phyloP scores from a whole-genome alignment of 768 basidiomycete genomes.

The Tylopilus plumbeoviolaceoides region DNA sequence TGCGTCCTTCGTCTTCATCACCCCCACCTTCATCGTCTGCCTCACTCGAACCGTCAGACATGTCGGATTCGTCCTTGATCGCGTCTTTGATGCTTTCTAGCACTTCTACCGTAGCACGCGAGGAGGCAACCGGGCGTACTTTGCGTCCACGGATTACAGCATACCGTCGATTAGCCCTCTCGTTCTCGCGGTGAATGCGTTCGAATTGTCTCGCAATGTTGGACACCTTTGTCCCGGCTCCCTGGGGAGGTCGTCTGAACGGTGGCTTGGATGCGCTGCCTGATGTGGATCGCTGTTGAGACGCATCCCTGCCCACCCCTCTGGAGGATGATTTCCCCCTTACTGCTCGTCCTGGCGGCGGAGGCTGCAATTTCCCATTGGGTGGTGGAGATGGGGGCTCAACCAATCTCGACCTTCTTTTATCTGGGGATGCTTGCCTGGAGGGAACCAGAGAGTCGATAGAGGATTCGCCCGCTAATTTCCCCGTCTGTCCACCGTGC shows the following conservation, averaged over 20 bases:
- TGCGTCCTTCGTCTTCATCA: constrained; percentile 47
- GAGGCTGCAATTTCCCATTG: constrained; percentile 24
- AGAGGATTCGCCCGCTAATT: constrained; percentile 39
- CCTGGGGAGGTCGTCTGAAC: constrained; percentile 49
- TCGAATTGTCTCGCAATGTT: constrained; percentile 91
- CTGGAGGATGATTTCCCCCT: constrained; percentile 37
- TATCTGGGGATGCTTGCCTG: constrained; percentile 71
- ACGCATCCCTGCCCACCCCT: constrained; percentile 33
- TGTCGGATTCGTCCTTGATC: constrained; percentile 80
- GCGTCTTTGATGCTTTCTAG: constrained; percentile 89
- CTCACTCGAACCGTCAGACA: constrained; percentile 61
- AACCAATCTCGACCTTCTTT: constrained; percentile 39
- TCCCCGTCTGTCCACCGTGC: constrained; percentile 44
- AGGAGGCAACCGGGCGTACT: constrained; percentile 86
- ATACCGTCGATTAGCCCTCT: constrained; percentile 73
- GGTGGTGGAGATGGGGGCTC: constrained; percentile 33
- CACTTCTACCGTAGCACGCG: constrained; percentile 84
- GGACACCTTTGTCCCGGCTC: constrained; percentile 68
- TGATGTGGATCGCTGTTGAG: constrained; percentile 40
- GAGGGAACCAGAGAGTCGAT: constrained; percentile 60
- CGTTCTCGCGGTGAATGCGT: constrained; percentile 69
- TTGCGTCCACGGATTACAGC: constrained; percentile 82
- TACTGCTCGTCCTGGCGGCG: constrained; percentile 31
- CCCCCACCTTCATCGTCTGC: constrained; percentile 69
- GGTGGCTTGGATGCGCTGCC: constrained; percentile 41